These are phyloP conservation scores for Uromyces viciae-fabae DNA, from an alignment of 1,284 basidiomycete species.

Conservation along the genomic window DNA sequence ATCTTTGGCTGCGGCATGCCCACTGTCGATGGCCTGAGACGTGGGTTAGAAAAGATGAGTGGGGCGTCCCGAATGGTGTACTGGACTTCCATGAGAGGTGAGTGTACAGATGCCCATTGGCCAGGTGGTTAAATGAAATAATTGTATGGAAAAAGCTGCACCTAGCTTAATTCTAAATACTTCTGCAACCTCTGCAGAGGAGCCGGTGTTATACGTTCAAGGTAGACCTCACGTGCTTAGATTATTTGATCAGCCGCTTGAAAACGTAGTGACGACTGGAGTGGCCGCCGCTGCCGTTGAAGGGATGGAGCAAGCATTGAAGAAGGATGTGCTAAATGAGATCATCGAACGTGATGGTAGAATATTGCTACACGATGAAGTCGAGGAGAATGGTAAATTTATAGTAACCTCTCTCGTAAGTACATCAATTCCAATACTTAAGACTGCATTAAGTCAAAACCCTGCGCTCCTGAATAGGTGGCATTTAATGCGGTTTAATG, in stretches of 20 bases:
- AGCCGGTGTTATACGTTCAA: constrained; percentile 56
- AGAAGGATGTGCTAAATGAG: constrained; percentile 82
- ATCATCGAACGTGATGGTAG: constrained; percentile 70
- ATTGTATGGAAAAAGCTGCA: no score
- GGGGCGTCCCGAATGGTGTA: constrained; percentile 72
- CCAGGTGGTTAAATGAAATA: not conserved
- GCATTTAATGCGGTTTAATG: not conserved
- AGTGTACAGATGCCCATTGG: not conserved
- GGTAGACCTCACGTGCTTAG: constrained; percentile 89
- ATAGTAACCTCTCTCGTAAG: constrained; percentile 54
- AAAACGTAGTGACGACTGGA: constrained; percentile 85
- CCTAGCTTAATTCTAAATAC: no score
- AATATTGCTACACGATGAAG: constrained; percentile 84
- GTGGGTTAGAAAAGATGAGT: constrained; percentile 74
- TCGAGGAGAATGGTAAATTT: constrained; percentile 86
- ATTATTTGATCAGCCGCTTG: constrained; percentile 79
- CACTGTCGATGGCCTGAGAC: constrained; percentile 63
- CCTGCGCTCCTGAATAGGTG: not conserved
- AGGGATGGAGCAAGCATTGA: constrained; percentile 83
- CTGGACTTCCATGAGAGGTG: constrained; percentile 81
- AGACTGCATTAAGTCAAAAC: not conserved
- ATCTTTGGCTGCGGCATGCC: constrained; percentile 35
- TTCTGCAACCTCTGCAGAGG: constrained; percentile 18
- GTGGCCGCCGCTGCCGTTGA: constrained; percentile 89
- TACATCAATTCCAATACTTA: not conserved